A percentile compares a stretch with the other conserved stretches of the same genome.
These are phyloP conservation scores for Aspergillus aculeatus DNA, from an alignment of 2,329 filamentous ascomycete genomes.

Conservation along the genomic window DNA sequence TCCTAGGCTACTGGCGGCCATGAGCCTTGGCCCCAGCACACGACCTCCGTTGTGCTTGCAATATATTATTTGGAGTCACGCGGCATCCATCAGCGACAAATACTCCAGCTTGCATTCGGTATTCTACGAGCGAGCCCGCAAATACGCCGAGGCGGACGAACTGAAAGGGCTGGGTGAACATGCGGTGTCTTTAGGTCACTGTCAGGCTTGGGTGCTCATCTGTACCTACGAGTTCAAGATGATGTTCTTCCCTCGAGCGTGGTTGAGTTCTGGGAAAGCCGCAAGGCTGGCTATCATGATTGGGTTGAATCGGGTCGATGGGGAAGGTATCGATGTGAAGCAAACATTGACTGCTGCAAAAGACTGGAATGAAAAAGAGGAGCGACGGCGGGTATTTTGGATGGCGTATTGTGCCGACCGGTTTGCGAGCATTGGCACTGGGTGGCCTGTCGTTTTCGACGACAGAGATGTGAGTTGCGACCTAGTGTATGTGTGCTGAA, in stretches of 20 bases:
- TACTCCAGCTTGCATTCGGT: slow-evolving; percentile 76
- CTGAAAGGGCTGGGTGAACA: slow-evolving; percentile 89
- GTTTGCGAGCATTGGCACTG: slow-evolving; percentile 92
- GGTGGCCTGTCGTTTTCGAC: slow-evolving; percentile 93
- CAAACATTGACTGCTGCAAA: slow-evolving; percentile 81
- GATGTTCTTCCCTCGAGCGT: slow-evolving; percentile 95
- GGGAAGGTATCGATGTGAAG: slow-evolving; percentile 81
- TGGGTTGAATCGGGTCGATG: slow-evolving; percentile 83
- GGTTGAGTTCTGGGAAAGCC: slow-evolving; percentile 84
- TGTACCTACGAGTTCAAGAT: slow-evolving; percentile 90
- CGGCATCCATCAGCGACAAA: slow-evolving; percentile 81
- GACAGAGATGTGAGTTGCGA: slow-evolving; percentile 68
- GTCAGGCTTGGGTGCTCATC: slow-evolving; percentile 78
- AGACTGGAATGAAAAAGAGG: slow-evolving; percentile 93
- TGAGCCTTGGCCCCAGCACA: slow-evolving; percentile 83
- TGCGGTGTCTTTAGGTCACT: slow-evolving; percentile 81
- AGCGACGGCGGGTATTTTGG: slow-evolving; percentile 91
- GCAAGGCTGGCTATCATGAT: slow-evolving; percentile 88
- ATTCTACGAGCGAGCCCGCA: slow-evolving; percentile 85
- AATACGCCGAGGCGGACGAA: slow-evolving; percentile 86
- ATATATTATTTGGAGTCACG: slow-evolving; percentile 94
- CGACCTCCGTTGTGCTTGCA: slow-evolving; percentile 83
- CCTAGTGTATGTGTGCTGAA: neutral
- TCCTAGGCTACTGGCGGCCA: slow-evolving; percentile 79
- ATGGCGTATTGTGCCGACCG: slow-evolving; percentile 87